phyloP scores from a whole-genome alignment of 306 rosid genomes.

The Prosopis cineraria region DNA sequence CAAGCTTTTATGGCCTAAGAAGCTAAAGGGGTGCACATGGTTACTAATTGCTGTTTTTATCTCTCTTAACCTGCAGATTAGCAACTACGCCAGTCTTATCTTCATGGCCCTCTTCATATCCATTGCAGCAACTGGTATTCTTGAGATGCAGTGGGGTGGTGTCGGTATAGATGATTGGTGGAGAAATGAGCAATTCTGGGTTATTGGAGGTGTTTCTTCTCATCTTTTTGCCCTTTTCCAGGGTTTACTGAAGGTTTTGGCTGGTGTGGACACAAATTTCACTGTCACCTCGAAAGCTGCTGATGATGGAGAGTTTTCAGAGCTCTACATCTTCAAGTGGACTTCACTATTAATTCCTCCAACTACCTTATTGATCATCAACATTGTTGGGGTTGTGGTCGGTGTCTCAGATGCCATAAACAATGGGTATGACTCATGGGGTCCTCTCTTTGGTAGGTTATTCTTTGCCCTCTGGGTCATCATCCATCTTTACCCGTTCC shows the following conservation, averaged over 20 bases:
- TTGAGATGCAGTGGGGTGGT: conserved; percentile 98
- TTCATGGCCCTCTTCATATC: conserved; percentile 93
- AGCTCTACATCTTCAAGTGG: conserved; percentile 96
- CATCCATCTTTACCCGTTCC: conserved; percentile 93
- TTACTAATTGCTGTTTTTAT: conserved; percentile 11
- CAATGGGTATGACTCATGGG: conserved; percentile 96
- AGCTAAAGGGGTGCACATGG: neutral
- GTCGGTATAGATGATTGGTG: conserved; percentile 95
- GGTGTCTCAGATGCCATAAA: conserved; percentile 93
- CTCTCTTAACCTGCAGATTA: conserved; percentile 58
- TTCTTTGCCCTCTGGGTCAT: conserved; percentile 94
- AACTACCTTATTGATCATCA: conserved; percentile 74
- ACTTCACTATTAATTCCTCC: conserved; percentile 85
- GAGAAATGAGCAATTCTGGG: conserved; percentile 99
- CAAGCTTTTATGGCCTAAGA: neutral
- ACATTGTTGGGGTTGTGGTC: conserved; percentile 80
- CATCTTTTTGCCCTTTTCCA: conserved; percentile 92
- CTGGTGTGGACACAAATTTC: conserved; percentile 90
- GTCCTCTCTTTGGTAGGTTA: conserved; percentile 90
- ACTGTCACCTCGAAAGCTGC: conserved; percentile 96
- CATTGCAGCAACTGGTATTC: conserved; percentile 89
- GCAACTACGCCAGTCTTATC: conserved; percentile 90
- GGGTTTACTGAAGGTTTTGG: conserved; percentile 93
- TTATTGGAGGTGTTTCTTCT: conserved; percentile 91
- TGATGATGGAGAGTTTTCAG: conserved; percentile 91